Conservation (phyloP, 2,329 filamentous ascomycete genomes). For the Alternaria dauci region DNA sequence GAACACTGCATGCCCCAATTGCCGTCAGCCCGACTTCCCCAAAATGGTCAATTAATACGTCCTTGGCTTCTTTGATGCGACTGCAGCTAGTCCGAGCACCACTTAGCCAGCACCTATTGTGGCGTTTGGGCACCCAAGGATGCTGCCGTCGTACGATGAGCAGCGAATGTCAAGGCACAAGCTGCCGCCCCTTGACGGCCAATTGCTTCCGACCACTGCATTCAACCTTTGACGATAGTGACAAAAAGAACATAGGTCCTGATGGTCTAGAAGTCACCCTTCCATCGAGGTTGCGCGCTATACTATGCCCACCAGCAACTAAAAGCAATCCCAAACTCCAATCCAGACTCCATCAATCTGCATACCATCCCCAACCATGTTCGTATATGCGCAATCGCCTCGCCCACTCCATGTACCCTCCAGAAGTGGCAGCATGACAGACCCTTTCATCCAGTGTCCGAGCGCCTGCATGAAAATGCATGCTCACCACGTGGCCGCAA, state of each 20-base stretch:
- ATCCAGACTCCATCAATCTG: background rate
- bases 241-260: background rate
- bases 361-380: background rate
- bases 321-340: background rate
- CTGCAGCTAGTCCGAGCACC: conserved; percentile 10
- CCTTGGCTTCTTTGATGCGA: background rate
- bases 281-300: background rate
- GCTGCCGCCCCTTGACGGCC: background rate
- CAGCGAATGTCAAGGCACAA: background rate
- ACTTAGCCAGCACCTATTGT: background rate
- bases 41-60: background rate
- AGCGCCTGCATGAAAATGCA: conserved; percentile 18
- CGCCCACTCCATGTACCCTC: background rate
- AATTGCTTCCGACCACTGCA: background rate
- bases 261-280: background rate
- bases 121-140: background rate
- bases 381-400: conserved; percentile 1
- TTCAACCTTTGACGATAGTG: background rate
- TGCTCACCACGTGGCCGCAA: conserved; percentile 16
- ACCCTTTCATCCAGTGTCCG: conserved; percentile 6
- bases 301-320: background rate
- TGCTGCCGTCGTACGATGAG: background rate
- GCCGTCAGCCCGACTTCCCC: background rate
- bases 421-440: conserved; percentile 1
- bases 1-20: background rate